phyloP scores from a whole-genome alignment of 306 rosid genomes.

The Prunus fruticosa region DNA sequence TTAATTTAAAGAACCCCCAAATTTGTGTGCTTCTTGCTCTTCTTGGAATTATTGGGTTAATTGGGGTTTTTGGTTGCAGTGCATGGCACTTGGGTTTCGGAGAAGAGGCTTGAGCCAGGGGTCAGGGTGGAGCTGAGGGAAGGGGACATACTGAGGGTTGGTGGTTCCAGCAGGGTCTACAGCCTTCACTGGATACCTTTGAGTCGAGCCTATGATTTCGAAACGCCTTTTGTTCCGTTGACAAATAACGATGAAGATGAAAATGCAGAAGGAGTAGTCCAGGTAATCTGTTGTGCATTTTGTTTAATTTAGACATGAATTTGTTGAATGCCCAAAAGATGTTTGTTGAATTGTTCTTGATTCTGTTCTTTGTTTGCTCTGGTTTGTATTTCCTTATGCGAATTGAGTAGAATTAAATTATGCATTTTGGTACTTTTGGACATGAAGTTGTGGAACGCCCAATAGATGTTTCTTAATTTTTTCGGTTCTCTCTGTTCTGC shows the following conservation, averaged over 20 bases:
- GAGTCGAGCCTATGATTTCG: constrained; percentile 53
- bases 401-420: neutral
- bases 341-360: neutral
- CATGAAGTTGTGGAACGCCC: no score
- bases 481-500: neutral
- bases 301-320: neutral
- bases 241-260: constrained; percentile 13
- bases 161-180: constrained; percentile 69
- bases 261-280: constrained; percentile 15
- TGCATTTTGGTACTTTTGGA: neutral
- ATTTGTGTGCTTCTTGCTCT: neutral
- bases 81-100: constrained; percentile 81
- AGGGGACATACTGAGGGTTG: constrained; percentile 65
- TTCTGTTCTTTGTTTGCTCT: neutral
- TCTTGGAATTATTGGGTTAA: constrained; percentile 7
- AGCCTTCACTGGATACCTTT: constrained; percentile 63
- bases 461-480: neutral
- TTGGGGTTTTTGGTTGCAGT: constrained; percentile 39
- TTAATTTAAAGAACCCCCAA: neutral
- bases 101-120: constrained; percentile 54
- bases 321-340: neutral
- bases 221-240: constrained; percentile 24
- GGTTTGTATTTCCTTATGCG: neutral
- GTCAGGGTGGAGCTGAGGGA: constrained; percentile 48
- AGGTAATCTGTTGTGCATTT: constrained; percentile 28